These are phyloP conservation scores for Phytophthora macrochlamydospora DNA, from an alignment of 352 stramenopile species.

Conservation along the genomic window DNA sequence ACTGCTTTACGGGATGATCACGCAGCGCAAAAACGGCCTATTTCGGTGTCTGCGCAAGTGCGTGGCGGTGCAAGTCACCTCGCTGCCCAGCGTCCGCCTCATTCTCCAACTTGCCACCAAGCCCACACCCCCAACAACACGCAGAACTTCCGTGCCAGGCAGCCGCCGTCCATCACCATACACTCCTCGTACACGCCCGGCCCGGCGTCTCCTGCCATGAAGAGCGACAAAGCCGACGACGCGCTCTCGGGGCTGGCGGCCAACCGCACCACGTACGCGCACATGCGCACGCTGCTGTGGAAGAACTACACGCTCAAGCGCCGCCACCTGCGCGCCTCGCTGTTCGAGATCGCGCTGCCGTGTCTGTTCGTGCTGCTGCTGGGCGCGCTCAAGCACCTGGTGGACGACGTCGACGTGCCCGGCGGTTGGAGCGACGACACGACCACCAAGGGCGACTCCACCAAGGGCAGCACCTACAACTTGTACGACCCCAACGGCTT, in stretches of 20 bases:
- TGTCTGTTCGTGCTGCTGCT: constrained; percentile 64
- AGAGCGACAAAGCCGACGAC: constrained; percentile 2
- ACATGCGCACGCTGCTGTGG: constrained; percentile 53
- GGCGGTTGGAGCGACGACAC: constrained; percentile 47
- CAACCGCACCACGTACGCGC: constrained; percentile 18
- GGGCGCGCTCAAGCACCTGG: constrained; percentile 52
- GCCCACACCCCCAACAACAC: neutral
- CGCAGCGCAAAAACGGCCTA: too few relatives aligned
- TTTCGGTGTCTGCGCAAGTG: neutral
- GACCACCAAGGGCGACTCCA: neutral
- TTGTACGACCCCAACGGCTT: constrained; percentile 39
- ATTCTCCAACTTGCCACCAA: neutral
- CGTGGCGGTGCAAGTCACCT: neutral
- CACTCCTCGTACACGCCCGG: neutral
- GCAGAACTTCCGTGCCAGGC: too few relatives aligned
- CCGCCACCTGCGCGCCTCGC: constrained; percentile 45
- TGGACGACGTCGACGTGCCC: constrained; percentile 50
- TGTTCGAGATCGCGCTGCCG: constrained; percentile 55
- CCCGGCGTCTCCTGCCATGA: constrained; percentile 7
- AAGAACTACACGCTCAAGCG: constrained; percentile 75
- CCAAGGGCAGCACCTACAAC: constrained; percentile 43
- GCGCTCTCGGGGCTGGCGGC: constrained; percentile 5
- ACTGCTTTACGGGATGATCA: too few relatives aligned
- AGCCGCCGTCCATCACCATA: neutral
- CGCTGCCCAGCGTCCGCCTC: neutral